A percentile compares a stretch with the other conserved stretches of the same genome.
phyloP scores from a whole-genome alignment of 2,329 filamentous ascomycete genomes.

The Diplodia sapinea region DNA sequence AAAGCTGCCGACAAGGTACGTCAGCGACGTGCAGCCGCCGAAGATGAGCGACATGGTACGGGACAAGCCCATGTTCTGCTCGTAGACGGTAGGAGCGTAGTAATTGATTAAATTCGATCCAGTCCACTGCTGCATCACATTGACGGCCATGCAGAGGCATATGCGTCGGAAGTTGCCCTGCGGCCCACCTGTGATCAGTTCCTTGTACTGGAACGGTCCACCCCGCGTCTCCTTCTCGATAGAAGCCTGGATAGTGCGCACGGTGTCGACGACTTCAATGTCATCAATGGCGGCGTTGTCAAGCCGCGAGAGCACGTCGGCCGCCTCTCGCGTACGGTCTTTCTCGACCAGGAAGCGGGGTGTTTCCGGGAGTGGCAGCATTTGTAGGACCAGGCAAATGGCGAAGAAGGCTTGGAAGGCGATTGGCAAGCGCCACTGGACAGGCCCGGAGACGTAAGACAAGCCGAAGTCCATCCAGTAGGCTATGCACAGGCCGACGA shows the following conservation, averaged over 20 bases:
- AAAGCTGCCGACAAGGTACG: slow-evolving; percentile 49
- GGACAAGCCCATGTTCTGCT: slow-evolving; percentile 48
- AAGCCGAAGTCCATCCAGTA: slow-evolving; percentile 50
- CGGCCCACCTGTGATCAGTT: slow-evolving; percentile 44
- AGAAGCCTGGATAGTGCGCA: slow-evolving; percentile 48
- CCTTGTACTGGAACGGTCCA: slow-evolving; percentile 47
- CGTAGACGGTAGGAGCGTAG: slow-evolving; percentile 50
- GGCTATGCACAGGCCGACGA: slow-evolving; percentile 55
- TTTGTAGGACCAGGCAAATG: slow-evolving; percentile 58
- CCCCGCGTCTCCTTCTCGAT: slow-evolving; percentile 41
- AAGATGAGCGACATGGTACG: slow-evolving; percentile 60
- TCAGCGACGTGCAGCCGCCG: slow-evolving; percentile 53
- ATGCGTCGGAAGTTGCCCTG: slow-evolving; percentile 43
- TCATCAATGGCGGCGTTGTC: slow-evolving; percentile 12
- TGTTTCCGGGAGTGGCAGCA: slow-evolving; percentile 50
- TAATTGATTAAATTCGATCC: slow-evolving; percentile 51
- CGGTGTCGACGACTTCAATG: slow-evolving; percentile 39
- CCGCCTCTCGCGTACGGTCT: slow-evolving; percentile 43
- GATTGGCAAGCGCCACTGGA: slow-evolving; percentile 57
- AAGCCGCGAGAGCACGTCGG: slow-evolving; percentile 2
- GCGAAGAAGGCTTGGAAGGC: slow-evolving; percentile 64
- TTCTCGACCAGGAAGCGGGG: slow-evolving; percentile 46
- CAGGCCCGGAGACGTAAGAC: not conserved
- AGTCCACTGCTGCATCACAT: slow-evolving; percentile 48
- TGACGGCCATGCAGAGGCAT: slow-evolving; percentile 44